Base-by-base conservation (phyloP, 2,329 filamentous ascomycete species). In the Penicillium sp. region DNA sequence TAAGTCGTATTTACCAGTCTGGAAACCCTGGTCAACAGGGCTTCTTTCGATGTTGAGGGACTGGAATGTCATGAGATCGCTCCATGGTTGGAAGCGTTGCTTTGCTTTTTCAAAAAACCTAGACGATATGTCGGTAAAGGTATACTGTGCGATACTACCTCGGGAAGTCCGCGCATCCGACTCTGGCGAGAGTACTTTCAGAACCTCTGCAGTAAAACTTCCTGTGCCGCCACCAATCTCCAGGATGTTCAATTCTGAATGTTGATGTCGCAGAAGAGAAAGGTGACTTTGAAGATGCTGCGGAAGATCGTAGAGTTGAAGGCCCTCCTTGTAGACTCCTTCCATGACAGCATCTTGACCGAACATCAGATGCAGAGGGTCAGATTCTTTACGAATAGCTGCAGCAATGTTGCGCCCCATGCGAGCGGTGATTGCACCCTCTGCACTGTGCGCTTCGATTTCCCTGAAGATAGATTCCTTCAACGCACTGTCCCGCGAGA, bases 291-390 rank as follows among this genome's bases (percentile, higher is more conserved):
- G 45, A 1, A 63, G 46, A 25, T 64, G 53, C 5, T 43, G 43
- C 3, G 61, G 61, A 4, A 65, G 47, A 35, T 64, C 57, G 20
- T 55, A 60, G 5, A 66, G 40, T n/a, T 55, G 52, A 8, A 67
- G 57, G 4, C 60, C 57, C 9, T 66, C 58, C 16, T 64, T 61
- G 44, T 70, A 70, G 14, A 65, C 59, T 0, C 52, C 48, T 31
- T 69, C 60, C 56, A 71, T 63, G 8, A 70, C 35, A n/a, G 62
- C 53, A 24, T 67, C 65, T 36, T 67, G 54, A 4, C 66, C 63
- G 22, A 70, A 71, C 65, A 71, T 69, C 31, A 72, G 48, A 48
- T 68, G 43, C 7, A 72, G 55, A 6, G 68, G 67, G 50, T 71
- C 65, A 20, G 59, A 46, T 46, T 70, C 56, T 20, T 64, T 56